Evolutionary conservation across 2,329 filamentous ascomycete species (phyloP).

Genomic region (Remersonia thermophila): DNA sequence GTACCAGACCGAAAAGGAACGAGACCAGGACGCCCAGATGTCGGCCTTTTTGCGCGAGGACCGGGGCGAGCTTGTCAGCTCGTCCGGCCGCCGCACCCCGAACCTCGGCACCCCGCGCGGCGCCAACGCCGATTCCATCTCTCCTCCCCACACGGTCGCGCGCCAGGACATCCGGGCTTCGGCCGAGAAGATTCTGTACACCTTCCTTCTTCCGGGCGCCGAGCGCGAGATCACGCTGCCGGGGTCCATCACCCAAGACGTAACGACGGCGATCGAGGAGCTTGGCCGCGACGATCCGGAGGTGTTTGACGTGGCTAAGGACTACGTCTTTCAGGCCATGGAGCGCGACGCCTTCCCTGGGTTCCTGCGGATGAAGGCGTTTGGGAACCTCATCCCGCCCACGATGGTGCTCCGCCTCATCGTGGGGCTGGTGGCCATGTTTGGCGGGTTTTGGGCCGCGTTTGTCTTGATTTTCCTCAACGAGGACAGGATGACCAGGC

Average conservation of each 20-base stretch:
- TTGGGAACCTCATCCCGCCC: slow-evolving; percentile 88
- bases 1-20: slow-evolving; percentile 57
- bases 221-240: slow-evolving; percentile 94
- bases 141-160: slow-evolving; percentile 71
- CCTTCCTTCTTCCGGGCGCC: slow-evolving; percentile 84
- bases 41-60: slow-evolving; percentile 76
- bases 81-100: slow-evolving; percentile 36
- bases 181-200: slow-evolving; percentile 98
- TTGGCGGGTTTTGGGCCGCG: slow-evolving; percentile 84
- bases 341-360: slow-evolving; percentile 98
- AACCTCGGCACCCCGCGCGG: slow-evolving; percentile 48
- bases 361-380: slow-evolving; percentile 85
- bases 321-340: slow-evolving; percentile 99
- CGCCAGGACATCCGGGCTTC: slow-evolving; percentile 83
- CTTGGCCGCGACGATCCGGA: slow-evolving; percentile 90
- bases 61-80: slow-evolving; percentile 40
- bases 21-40: slow-evolving; percentile 75
- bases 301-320: slow-evolving; percentile 93
- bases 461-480: slow-evolving; percentile 90
- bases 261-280: slow-evolving; percentile 80
- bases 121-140: slow-evolving; percentile 63
- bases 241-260: slow-evolving; percentile 71
- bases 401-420: slow-evolving; percentile 80
- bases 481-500: slow-evolving; percentile 57
- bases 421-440: slow-evolving; percentile 73